These are phyloP conservation scores for Pythium sukuiense DNA, from an alignment of 352 stramenopile species.

Conservation along the genomic window DNA sequence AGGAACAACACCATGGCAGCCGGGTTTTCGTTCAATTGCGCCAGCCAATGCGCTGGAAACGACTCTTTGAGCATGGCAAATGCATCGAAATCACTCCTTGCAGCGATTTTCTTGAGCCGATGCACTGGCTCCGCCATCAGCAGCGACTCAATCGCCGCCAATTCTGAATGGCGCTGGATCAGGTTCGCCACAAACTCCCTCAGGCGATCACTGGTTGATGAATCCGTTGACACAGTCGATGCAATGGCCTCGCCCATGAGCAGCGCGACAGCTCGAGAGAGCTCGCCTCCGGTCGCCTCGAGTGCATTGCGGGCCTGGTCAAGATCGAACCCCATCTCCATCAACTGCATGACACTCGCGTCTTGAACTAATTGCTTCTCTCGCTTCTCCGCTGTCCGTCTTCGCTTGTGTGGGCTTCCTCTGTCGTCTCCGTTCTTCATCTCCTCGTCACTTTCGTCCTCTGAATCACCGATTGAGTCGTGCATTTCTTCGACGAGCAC, in stretches of 20 bases:
- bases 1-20: constrained; percentile 35
- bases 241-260: constrained; percentile 37
- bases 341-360: constrained; percentile 35
- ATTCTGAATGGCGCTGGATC: constrained; percentile 12
- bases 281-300: constrained; percentile 30
- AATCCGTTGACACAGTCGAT: background rate
- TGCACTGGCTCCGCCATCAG: constrained; percentile 25
- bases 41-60: constrained; percentile 36
- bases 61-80: constrained; percentile 52
- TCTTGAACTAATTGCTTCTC: background rate
- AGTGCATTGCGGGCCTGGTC: constrained; percentile 35
- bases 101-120: constrained; percentile 31
- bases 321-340: constrained; percentile 60
- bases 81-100: constrained; percentile 43
- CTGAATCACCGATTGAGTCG: background rate
- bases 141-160: constrained; percentile 25
- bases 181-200: constrained; percentile 18
- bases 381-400: background rate
- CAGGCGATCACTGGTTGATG: background rate
- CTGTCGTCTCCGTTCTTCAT: constrained; percentile 22
- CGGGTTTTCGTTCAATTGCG: constrained; percentile 50
- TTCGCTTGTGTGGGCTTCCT: constrained; percentile 3
- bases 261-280: constrained; percentile 40
- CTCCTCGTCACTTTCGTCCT: constrained; percentile 8
- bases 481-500: constrained; percentile 44